Conservation (phyloP, 345 rosid genomes). For the Microthlaspi erraticum region DNA sequence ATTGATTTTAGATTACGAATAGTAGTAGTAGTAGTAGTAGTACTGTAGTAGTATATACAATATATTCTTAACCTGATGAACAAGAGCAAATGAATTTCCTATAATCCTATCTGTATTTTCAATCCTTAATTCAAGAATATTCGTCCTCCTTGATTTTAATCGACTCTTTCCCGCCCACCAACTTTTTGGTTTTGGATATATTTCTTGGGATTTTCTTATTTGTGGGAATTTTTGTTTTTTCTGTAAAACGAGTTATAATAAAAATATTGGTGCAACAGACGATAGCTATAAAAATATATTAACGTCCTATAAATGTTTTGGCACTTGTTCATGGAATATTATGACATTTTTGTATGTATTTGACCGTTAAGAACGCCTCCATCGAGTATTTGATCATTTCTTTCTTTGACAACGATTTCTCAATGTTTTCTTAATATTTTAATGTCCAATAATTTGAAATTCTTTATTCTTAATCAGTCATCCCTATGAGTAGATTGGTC, state of each 20-base stretch:
- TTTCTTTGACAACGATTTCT: background rate
- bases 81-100: too few relatives aligned
- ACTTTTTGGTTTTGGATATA: background rate
- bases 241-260: background rate
- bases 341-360: conserved; percentile 35
- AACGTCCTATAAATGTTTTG: background rate
- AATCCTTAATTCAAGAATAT: conserved; percentile 7
- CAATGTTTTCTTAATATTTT: background rate
- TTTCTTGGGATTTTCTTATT: conserved; percentile 1
- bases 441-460: conserved; percentile 30
- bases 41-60: too few relatives aligned
- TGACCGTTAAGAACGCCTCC: conserved; percentile 39
- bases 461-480: conserved; percentile 27
- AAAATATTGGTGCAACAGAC: background rate
- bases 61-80: background rate
- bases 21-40: too few relatives aligned
- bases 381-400: conserved; percentile 30
- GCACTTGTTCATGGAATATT: background rate
- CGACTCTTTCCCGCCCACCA: conserved; percentile 16
- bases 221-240: background rate
- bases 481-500: conserved; percentile 32
- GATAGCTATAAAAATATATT: background rate
- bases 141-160: background rate
- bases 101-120: background rate
- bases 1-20: background rate